phyloP scores from a whole-genome alignment of 176 grass and related monocot species.

The Coix lacrymajobi region DNA sequence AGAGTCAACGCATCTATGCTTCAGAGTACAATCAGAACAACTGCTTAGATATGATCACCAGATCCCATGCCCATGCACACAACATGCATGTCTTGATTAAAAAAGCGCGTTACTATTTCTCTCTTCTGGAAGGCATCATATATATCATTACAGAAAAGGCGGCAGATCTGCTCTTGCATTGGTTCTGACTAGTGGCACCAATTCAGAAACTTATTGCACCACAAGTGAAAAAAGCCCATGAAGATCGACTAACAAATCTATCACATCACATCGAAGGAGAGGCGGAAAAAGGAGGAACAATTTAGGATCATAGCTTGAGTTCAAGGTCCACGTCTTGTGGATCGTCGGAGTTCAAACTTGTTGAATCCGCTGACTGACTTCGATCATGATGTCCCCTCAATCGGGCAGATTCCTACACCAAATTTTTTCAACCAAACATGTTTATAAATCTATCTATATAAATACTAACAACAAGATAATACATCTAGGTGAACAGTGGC shows the following conservation, averaged over 20 bases:
- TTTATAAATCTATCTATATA: not conserved
- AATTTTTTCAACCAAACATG: not conserved
- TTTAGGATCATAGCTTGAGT: slow-evolving; percentile 65
- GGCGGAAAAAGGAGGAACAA: not conserved
- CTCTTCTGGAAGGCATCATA: slow-evolving; percentile 34
- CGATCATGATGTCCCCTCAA: slow-evolving; percentile 42
- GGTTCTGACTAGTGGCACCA: slow-evolving; percentile 39
- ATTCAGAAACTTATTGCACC: slow-evolving; percentile 53
- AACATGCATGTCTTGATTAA: slow-evolving; percentile 4
- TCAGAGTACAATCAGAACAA: slow-evolving; percentile 42
- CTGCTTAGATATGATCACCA: slow-evolving; percentile 31
- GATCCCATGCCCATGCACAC: slow-evolving; percentile 26
- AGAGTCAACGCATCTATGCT: slow-evolving; percentile 35
- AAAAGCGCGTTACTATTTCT: slow-evolving; percentile 29
- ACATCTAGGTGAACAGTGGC: not conserved
- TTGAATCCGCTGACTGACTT: slow-evolving; percentile 55
- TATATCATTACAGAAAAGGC: slow-evolving; percentile 23
- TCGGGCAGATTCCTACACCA: slow-evolving; percentile 31
- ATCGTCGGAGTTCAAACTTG: slow-evolving; percentile 45
- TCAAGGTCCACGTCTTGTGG: slow-evolving; percentile 75
- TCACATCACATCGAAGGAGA: slow-evolving; percentile 15
- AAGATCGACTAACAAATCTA: slow-evolving; percentile 27
- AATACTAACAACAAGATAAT: not conserved
- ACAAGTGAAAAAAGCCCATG: slow-evolving; percentile 32
- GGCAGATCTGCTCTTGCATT: slow-evolving; percentile 28